phyloP scores from a whole-genome alignment of 2,329 filamentous ascomycete genomes.

The Pyrenochaeta sp. region DNA sequence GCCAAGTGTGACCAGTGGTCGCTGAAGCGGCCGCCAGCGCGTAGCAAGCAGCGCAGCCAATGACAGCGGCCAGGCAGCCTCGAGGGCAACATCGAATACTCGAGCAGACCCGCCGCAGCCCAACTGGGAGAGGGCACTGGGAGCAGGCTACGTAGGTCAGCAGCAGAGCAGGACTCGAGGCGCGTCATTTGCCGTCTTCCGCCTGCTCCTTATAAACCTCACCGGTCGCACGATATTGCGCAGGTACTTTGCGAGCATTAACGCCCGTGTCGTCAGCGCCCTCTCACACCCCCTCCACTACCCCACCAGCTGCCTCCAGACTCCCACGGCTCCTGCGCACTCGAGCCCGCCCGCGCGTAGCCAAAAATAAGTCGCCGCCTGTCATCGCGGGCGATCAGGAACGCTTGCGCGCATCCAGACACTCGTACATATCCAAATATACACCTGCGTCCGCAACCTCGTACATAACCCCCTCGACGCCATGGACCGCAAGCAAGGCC shows the following conservation, averaged over 20 bases:
- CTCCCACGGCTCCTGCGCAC: constrained; percentile 19
- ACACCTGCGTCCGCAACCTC: too few relatives aligned
- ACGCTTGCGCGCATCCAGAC: too few relatives aligned
- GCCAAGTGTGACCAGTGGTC: constrained; percentile 44
- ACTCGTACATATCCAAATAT: constrained; percentile 9
- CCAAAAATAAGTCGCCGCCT: constrained; percentile 36
- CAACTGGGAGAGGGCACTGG: constrained; percentile 27
- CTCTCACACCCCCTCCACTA: constrained; percentile 15
- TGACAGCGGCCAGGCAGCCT: constrained; percentile 26
- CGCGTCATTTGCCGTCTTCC: constrained; percentile 15
- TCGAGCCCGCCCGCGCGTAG: constrained; percentile 25
- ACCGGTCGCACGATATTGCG: constrained; percentile 11
- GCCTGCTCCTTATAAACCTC: constrained; percentile 15
- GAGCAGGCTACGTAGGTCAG: constrained; percentile 34
- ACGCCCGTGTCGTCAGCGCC: constrained; percentile 16
- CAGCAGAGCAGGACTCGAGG: constrained; percentile 20
- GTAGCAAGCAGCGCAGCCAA: constrained; percentile 33
- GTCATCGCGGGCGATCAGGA: constrained; percentile 31
- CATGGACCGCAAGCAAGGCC: constrained; percentile 65
- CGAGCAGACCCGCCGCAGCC: constrained; percentile 27
- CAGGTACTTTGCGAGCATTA: constrained; percentile 1
- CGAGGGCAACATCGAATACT: constrained; percentile 23
- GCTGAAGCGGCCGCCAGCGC: constrained; percentile 40
- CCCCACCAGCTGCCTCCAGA: constrained; percentile 27
- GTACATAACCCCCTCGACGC: too few relatives aligned